Evolutionary conservation across 2,329 filamentous ascomycete genomes (phyloP).

Genomic region (Pseudogymnoascus sp.): DNA sequence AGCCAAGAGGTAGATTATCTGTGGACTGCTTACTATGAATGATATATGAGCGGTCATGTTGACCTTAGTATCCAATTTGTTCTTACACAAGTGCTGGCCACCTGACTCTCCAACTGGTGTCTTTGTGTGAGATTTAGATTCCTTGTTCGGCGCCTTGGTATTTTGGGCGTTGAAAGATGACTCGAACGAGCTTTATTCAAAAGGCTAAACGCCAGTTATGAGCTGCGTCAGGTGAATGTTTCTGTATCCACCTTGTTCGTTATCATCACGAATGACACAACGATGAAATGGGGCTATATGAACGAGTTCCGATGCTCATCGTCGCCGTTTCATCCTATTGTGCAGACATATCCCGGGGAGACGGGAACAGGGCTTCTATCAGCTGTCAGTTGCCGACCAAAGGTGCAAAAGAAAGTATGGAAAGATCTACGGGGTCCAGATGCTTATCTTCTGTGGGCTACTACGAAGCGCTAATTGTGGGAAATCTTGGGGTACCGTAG

Average conservation of each 20-base stretch:
- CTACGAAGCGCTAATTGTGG: neutral
- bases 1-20: neutral
- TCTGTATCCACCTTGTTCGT: neutral
- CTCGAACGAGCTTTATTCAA: neutral
- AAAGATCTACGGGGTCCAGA: constrained; percentile 8
- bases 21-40: neutral
- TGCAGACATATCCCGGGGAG: neutral
- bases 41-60: constrained; percentile 6
- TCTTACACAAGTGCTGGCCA: neutral
- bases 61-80: neutral
- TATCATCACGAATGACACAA: neutral
- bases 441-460: constrained; percentile 1
- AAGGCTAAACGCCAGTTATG: neutral
- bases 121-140: neutral
- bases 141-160: neutral
- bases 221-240: neutral
- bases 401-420: neutral
- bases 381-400: neutral
- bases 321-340: neutral
- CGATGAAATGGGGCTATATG: neutral
- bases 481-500: neutral
- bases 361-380: neutral
- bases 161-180: constrained; percentile 2
- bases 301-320: neutral
- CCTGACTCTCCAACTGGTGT: neutral